A percentile compares a stretch with the other conserved stretches of the same genome.
These are phyloP conservation scores for Starmerella roubikii DNA, from an alignment of 805 yeast genomes.

Conservation along the genomic window DNA sequence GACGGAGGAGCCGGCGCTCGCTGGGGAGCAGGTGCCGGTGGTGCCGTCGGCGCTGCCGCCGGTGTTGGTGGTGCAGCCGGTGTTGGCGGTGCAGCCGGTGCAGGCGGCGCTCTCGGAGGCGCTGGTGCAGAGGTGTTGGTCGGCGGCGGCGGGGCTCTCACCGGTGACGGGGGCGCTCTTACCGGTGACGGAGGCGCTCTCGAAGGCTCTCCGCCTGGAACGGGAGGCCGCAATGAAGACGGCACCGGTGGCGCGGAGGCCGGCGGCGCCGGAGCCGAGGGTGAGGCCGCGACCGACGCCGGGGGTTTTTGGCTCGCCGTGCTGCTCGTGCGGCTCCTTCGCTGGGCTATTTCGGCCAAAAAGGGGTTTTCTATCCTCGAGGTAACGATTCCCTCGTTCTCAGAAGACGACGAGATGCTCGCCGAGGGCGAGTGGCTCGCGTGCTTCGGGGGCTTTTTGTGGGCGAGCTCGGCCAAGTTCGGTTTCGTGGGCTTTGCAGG, in stretches of 20 bases:
- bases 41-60: slow-evolving; percentile 5
- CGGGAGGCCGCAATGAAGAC: not conserved
- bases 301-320: slow-evolving; percentile 1
- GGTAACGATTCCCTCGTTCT: slow-evolving; percentile 6
- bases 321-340: not conserved
- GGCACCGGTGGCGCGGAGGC: slow-evolving; percentile 3
- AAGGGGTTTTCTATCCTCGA: slow-evolving; percentile 7
- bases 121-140: slow-evolving; percentile 16
- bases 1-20: not conserved
- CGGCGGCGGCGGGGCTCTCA: slow-evolving; percentile 1
- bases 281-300: slow-evolving; percentile 1
- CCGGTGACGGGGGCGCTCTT: not conserved
- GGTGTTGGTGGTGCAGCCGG: slow-evolving; percentile 10
- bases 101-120: slow-evolving; percentile 15
- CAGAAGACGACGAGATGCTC: slow-evolving; percentile 4
- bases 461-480: slow-evolving; percentile 11
- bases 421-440: slow-evolving; percentile 6
- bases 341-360: not conserved
- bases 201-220: too few relatives aligned
- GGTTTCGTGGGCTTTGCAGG: slow-evolving; percentile 13
- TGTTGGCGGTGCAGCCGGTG: slow-evolving; percentile 2
- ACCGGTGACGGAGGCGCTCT: not conserved
- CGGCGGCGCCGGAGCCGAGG: slow-evolving; percentile 9
- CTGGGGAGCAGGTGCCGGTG: slow-evolving; percentile 10
- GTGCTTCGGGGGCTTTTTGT: slow-evolving; percentile 10